Base-by-base conservation (phyloP, 78 protist species). In the Dictyostelium capitatum region DNA sequence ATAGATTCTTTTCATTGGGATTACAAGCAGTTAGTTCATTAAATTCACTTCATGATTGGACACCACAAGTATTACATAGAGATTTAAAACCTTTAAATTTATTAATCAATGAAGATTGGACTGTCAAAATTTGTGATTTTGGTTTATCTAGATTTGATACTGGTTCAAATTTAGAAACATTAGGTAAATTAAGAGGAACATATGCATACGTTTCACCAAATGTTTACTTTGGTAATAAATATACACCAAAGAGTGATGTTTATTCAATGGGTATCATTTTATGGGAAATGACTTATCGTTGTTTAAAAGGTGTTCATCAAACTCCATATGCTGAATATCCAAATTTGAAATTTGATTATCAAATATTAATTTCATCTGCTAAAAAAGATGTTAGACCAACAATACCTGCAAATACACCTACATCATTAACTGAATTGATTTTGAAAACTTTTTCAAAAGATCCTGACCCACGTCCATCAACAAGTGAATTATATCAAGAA, bases 271-370 rank as follows among this genome's bases (percentile, higher is more conserved):
- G 96, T 41, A 83, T 92, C 65, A 82, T 80, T 56, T 12, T 92
- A 2, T 92, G 96, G 96, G 96, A 92, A 81, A 92, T 92, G 96
- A 73, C 80, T 4, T 92, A 83, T 28, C 75, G 96, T 69, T 74
- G 84, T 19, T 10, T 92, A 23, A 83, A 57, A 48, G 91, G 91
- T 48, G 54, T 56, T 7, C 83, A 92, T 62, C 96, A 83, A 62
- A 72, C 75, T 54, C 96, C 96, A 0, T 92, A 54, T 28, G 74
- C 74, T 5, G 96, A 92, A 78, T 92, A 82, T 51, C 91, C 89
- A 54, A 50, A 92, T 37, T 83, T 92, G 80, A 82, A 82, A 67
- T 82, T 92, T 74, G 96, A 92, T 28, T 92, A 72, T 75, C 96
- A 92, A 50, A 92, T 92, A 43, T 69, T 90, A 12, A 90, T 90